Evolutionary conservation across 2,329 filamentous ascomycete species (phyloP), one percentile per base, ranked within the genome.

Genomic region (Lecanicillium sp.): DNA sequence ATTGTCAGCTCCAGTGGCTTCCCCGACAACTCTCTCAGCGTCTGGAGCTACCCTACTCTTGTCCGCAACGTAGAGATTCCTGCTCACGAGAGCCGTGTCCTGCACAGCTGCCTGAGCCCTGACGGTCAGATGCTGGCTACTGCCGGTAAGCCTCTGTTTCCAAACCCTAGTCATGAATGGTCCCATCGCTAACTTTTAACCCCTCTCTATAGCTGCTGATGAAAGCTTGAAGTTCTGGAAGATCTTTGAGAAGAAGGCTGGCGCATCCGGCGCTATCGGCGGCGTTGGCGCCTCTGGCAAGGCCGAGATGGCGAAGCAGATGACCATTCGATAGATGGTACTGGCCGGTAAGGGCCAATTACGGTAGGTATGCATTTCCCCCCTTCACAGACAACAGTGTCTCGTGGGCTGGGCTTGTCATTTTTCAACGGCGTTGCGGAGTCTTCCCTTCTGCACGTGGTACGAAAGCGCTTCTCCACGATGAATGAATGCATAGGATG

Each of bases 141-240:
- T 37, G 90, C 92, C 44, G 83, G 77, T 80, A 66, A 69, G 74
- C 61, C 39, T 19, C 30, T 17, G 7, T 8, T 18, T 25, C 13
- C 17, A 31, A 4, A 4, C 13, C n/a, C 14, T 4, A n/a, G 11
- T 9, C 13, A 22, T 22, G 9, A 22, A 8, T n/a, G 11, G 22
- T 11, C 22, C 22, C 22, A 11, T 7, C 11, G 11, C 22, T 25
- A 25, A 25, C 22, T 11, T 7, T 11, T 7, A 11, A 7, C 6
- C 11, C 11, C 7, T 11, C 11, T 25, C 36, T 5, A 34, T 36
- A 79, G 86, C 90, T 52, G 89, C 90, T 28, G 92, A 98, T 55
- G 92, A 98, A 73, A 90, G 84, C 58, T 74, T 98, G 63, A 98
- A 98, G 71, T 98, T 98, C 75, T 98, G 92, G 92, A 98, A 98